Percentiles rank a stretch among this genome's conserved stretches.
Conservation (phyloP, 345 rosid species). For the Salix brachista region DNA sequence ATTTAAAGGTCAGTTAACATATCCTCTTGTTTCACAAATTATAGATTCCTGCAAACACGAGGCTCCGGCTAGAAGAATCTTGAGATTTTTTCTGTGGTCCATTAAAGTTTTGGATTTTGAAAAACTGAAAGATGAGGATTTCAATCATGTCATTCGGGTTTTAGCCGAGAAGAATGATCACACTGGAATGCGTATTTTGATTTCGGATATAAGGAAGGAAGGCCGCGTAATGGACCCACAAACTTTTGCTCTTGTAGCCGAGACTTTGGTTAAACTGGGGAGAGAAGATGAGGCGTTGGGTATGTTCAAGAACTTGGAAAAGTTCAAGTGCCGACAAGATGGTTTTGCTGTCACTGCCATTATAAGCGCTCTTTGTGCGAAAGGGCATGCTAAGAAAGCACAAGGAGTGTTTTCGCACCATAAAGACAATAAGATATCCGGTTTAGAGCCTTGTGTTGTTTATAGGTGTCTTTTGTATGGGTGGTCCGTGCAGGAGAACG, state of each 20-base stretch:
- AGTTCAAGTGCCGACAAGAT: conserved; percentile 66
- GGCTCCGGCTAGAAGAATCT: conserved; percentile 60
- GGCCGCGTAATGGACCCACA: conserved; percentile 53
- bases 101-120: conserved; percentile 31
- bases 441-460: conserved; percentile 44
- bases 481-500: conserved; percentile 62
- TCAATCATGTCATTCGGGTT: conserved; percentile 58
- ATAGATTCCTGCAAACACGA: conserved; percentile 50
- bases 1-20: conserved; percentile 33
- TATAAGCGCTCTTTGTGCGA: conserved; percentile 64
- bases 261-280: conserved; percentile 63
- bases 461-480: conserved; percentile 65
- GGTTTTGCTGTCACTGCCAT: conserved; percentile 50
- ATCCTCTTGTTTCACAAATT: conserved; percentile 43
- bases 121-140: conserved; percentile 46
- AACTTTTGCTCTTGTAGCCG: conserved; percentile 58
- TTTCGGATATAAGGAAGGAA: conserved; percentile 61
- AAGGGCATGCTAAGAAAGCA: conserved; percentile 79
- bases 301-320: conserved; percentile 76
- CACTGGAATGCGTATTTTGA: conserved; percentile 52
- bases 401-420: conserved; percentile 72
- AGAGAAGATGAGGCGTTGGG: conserved; percentile 83
- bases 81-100: conserved; percentile 84
- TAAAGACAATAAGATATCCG: conserved; percentile 39
- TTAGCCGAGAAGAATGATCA: conserved; percentile 72